phyloP scores from a whole-genome alignment of 495 filamentous ascomycete genomes.

The Penicillium simplicissimum region DNA sequence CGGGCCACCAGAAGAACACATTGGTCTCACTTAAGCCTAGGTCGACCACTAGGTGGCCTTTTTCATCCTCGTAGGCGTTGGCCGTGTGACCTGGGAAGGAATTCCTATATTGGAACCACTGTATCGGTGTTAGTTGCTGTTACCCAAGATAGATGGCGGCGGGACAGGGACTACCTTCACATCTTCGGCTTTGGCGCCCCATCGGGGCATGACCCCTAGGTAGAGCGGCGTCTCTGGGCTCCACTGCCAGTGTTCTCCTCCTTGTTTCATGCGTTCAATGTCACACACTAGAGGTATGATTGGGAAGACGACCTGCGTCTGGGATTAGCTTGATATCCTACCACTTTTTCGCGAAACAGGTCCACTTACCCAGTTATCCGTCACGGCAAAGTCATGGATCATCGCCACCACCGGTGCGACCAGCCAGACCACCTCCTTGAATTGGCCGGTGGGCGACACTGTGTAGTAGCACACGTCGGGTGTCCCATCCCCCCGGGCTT shows the following conservation, averaged over 20 bases:
- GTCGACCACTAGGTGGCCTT: slow-evolving; percentile 52
- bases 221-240: slow-evolving; percentile 52
- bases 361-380: slow-evolving; percentile 44
- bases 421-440: slow-evolving; percentile 49
- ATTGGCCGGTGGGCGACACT: slow-evolving; percentile 40
- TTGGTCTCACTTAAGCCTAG: slow-evolving; percentile 57
- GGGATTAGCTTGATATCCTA: neutral
- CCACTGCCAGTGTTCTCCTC: slow-evolving; percentile 58
- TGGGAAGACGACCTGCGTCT: slow-evolving; percentile 43
- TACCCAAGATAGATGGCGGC: neutral
- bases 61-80: slow-evolving; percentile 51
- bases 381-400: slow-evolving; percentile 58
- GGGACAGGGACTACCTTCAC: slow-evolving; percentile 42
- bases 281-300: slow-evolving; percentile 53
- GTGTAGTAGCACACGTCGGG: slow-evolving; percentile 52
- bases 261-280: slow-evolving; percentile 52
- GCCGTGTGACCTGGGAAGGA: slow-evolving; percentile 52
- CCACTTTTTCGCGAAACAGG: neutral
- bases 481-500: slow-evolving; percentile 47
- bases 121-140: neutral
- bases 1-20: slow-evolving; percentile 59
- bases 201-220: slow-evolving; percentile 50
- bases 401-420: slow-evolving; percentile 55
- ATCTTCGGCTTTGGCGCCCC: slow-evolving; percentile 49
- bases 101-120: slow-evolving; percentile 18